Percentiles rank a stretch among this genome's conserved stretches.
Evolutionary conservation across 2,329 filamentous ascomycete genomes (phyloP).

Genomic region (Trichoderma hamatum): DNA sequence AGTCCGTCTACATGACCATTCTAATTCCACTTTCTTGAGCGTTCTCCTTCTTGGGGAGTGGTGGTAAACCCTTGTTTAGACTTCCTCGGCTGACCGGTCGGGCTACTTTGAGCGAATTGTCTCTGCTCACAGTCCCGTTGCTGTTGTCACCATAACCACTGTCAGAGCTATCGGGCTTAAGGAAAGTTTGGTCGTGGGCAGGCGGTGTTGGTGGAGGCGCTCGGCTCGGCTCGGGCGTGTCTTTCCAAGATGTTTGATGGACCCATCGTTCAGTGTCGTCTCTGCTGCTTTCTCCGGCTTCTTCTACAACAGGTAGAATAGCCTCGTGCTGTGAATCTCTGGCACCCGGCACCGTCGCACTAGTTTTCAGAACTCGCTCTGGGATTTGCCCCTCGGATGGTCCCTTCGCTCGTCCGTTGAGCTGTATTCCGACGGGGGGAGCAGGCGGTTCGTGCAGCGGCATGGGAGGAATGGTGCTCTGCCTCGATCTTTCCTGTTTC

Average conservation of each 20-base stretch:
- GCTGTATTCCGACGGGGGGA: conserved; percentile 39
- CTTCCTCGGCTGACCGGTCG: conserved; percentile 56
- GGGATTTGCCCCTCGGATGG: conserved; percentile 56
- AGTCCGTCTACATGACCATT: conserved; percentile 39
- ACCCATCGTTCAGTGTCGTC: conserved; percentile 48
- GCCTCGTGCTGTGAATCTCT: conserved; percentile 60
- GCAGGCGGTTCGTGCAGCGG: conserved; percentile 52
- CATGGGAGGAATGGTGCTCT: conserved; percentile 49
- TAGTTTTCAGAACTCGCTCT: conserved; percentile 59
- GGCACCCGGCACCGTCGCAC: conserved; percentile 44
- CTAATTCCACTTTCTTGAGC: conserved; percentile 36
- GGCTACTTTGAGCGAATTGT: conserved; percentile 38
- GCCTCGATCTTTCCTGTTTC: conserved; percentile 44
- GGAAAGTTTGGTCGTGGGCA: conserved; percentile 35
- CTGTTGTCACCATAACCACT: conserved; percentile 49
- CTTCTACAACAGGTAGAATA: conserved; percentile 81
- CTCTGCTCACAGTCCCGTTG: conserved; percentile 38
- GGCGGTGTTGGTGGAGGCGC: conserved; percentile 44
- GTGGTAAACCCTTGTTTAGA: conserved; percentile 63
- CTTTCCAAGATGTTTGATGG: conserved; percentile 43
- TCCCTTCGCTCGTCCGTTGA: conserved; percentile 45
- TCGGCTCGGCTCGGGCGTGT: conserved; percentile 51
- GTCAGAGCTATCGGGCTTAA: conserved; percentile 53
- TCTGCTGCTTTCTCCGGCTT: conserved; percentile 75
- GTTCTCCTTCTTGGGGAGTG: conserved; percentile 50